Evolutionary conservation across 106 monocot species (phyloP).

Genomic region (Alisma plantagoaquatica): DNA sequence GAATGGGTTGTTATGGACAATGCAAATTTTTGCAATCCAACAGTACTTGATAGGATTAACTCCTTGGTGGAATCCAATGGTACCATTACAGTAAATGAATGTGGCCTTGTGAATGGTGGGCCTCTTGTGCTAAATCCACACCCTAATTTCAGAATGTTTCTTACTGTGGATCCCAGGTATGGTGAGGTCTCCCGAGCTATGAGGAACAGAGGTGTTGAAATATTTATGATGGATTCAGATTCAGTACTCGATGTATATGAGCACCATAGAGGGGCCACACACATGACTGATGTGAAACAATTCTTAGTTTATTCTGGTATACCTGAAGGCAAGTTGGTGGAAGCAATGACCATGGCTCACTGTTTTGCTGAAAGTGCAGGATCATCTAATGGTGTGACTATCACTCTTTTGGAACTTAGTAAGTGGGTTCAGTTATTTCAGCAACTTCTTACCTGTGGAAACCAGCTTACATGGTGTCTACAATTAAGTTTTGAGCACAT

Average conservation of each 20-base stretch:
- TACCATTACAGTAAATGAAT: conserved; percentile 75
- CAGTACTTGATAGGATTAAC: conserved; percentile 98
- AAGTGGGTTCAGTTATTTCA: conserved; percentile 90
- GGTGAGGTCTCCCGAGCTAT: conserved; percentile 97
- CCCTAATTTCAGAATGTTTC: conserved; percentile 81
- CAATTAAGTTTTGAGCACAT: conserved; percentile 89
- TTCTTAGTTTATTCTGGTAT: conserved; percentile 60
- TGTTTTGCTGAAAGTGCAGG: conserved; percentile 46
- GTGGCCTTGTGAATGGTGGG: conserved; percentile 82
- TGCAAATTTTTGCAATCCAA: conserved; percentile 97
- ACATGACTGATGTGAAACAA: conserved; percentile 29
- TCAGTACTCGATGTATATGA: conserved; percentile 8
- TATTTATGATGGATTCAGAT: conserved; percentile 58
- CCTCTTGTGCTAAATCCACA: conserved; percentile 61
- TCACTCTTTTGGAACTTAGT: conserved; percentile 72
- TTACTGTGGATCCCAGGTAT: conserved; percentile 76
- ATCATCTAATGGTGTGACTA: conserved; percentile 38
- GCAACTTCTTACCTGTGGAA: conserved; percentile 71
- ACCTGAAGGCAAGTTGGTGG: conserved; percentile 35
- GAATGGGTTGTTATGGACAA: conserved; percentile 93
- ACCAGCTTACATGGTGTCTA: conserved; percentile 75
- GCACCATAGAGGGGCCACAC: conserved; percentile 16
- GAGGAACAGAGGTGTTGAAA: conserved; percentile 92
- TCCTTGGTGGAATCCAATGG: conserved; percentile 73
- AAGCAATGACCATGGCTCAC: conserved; percentile 69